Percentiles rank a stretch among this genome's conserved stretches.
Conservation (phyloP, 768 basidiomycete genomes). For the Calocera cornea region DNA sequence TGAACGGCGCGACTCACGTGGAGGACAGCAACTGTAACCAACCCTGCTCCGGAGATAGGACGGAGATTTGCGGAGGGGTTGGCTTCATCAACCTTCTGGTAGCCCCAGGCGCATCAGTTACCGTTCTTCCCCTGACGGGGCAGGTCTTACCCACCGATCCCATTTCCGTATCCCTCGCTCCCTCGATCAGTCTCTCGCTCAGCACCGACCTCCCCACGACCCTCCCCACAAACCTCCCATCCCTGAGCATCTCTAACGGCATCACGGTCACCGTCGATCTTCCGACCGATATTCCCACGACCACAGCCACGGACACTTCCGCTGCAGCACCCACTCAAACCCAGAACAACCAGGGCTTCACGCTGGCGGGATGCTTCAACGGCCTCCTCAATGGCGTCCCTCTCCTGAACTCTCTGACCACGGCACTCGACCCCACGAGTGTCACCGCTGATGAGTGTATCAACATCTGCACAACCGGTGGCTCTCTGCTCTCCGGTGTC, state of each 20-base stretch:
- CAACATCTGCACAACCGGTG: background rate
- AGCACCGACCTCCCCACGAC: background rate
- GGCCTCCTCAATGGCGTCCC: background rate
- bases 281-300: background rate
- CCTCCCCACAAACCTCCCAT: background rate
- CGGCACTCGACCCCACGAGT: background rate
- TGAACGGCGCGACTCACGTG: background rate
- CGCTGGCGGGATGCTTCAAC: background rate
- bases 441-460: background rate
- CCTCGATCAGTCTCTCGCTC: background rate
- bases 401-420: background rate
- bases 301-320: background rate
- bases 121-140: background rate
- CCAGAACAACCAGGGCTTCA: background rate
- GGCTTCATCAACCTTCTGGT: background rate
- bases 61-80: slow-evolving; percentile 7
- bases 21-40: slow-evolving; percentile 5
- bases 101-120: background rate
- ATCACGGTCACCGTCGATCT: background rate
- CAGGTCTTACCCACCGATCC: background rate
- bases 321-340: background rate
- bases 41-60: slow-evolving; percentile 4
- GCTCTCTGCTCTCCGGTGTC: background rate
- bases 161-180: background rate
- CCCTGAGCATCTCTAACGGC: background rate